Evolutionary conservation across 1,284 basidiomycete genomes (phyloP).

Genomic region (Ganoderma multipileum): DNA sequence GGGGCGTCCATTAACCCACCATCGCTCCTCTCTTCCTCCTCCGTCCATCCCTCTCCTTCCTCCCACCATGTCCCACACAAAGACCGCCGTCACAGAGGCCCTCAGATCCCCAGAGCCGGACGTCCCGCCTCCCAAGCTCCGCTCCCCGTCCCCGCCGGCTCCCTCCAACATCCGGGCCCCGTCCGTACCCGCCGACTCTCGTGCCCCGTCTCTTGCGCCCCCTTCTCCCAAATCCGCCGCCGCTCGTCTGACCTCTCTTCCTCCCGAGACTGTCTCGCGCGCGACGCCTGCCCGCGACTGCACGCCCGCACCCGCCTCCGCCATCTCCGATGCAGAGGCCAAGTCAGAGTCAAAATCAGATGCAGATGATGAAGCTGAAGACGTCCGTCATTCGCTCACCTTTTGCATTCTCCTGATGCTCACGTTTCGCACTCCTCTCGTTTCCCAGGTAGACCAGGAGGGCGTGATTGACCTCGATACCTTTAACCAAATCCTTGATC

Average conservation of each 20-base stretch:
- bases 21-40: constrained; percentile 12
- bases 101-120: constrained; percentile 25
- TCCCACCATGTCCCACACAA: constrained; percentile 25
- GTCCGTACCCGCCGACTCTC: constrained; percentile 9
- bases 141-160: constrained; percentile 30
- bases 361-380: constrained; percentile 23
- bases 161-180: background rate
- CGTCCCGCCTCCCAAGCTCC: constrained; percentile 25
- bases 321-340: constrained; percentile 8
- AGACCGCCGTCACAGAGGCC: constrained; percentile 23
- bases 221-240: constrained; percentile 23
- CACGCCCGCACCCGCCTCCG: constrained; percentile 10
- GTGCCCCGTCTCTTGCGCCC: constrained; percentile 26
- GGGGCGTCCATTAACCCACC: background rate
- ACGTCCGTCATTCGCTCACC: constrained; percentile 20
- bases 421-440: background rate
- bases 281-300: constrained; percentile 21
- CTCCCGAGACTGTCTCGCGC: constrained; percentile 15
- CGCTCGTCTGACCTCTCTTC: constrained; percentile 26
- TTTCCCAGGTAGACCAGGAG: constrained; percentile 21
- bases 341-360: constrained; percentile 15
- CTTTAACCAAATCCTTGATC: constrained; percentile 87
- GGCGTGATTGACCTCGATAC: constrained; percentile 76
- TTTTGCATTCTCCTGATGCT: background rate
- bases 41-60: constrained; percentile 3